Base-by-base conservation (phyloP, 2,329 filamentous ascomycete genomes). In the Beauveria varroae region DNA sequence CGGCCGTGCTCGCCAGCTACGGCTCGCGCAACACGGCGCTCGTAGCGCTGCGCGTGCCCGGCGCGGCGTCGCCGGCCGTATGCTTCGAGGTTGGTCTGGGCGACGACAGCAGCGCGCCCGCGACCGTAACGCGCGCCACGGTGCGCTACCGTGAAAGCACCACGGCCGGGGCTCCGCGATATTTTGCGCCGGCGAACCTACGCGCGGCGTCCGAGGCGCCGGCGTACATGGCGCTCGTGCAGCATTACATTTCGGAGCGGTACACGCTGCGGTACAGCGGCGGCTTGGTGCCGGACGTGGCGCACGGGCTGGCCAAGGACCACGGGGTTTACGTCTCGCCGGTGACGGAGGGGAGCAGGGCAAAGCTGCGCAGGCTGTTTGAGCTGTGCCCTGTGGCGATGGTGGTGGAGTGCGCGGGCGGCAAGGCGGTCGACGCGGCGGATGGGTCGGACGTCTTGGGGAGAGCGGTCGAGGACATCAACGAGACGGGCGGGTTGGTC, bases 171-270 rank as follows among this genome's bases (percentile, higher is more conserved):
- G 81, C 34, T 6, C 34, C 81, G 28, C 75, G 79, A 0, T 87
- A 86, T 68, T 87, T 87, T 65, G 82, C 85, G 0, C 85, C 85
- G 0, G 84, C 84, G 5, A 87, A 87, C 65, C 70, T 86, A 59
- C 81, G 85, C 10, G 76, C 81, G 0, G 83, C 84, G 0, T 78
- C 79, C 0, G 79, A 86, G 20, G 73, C 80, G 50, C 66, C 70
- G 6, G 65, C 65, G 30, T 87, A 87, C 68, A 75, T 78, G 69
- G 62, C 56, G 0, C 75, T 87, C 0, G 72, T 87, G 5, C 71
- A 72, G 26, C 69, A 74, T 5, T 86, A 79, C 63, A 79, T 87
- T 8, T 52, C 63, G n/a, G 68, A 79, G 46, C 77, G 77, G 65
- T 87, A 86, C 68, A 86, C 84, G 1, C 73, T 87, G 43, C 74